Evolutionary conservation across 1,284 basidiomycete species (phyloP), one percentile per base, ranked within the genome.

Genomic region (Cryptococcus sp.): DNA sequence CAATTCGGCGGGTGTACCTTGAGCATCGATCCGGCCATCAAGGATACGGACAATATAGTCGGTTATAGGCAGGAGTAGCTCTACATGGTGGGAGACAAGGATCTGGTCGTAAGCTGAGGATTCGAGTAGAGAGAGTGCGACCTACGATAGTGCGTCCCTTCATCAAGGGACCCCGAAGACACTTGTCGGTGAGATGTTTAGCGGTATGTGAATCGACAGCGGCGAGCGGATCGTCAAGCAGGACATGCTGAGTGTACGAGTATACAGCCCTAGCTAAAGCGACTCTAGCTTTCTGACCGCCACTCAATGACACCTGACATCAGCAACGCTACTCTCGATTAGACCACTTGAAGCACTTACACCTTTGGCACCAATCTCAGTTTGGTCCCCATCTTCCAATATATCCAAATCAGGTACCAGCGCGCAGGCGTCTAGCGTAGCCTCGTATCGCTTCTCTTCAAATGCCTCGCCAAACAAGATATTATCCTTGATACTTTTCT

Each of bases 171-270:
- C 87, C 83, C 9, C 77, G 78, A 16, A 90, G 74, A 59, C 86
- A 84, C 54, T 82, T 76, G 48, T 80, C 76, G 41, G 85, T 81
- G 10, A 88, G 78, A 61, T 87, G 85, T 57, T 85, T 82, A 40
- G 87, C 87, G 2, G 88, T 91, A 64, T 91, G 88, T 75, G 89
- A 88, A 71, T 94, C 91, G 7, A 94, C 88, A 1, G 90, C 89
- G 0, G 87, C 85, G 13, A 94, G 78, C 3, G 87, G 87, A 69
- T 93, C 91, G 72, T 94, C 91, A n/a, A 93, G 80, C 9, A 92
- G 79, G 18, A 93, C 80, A 60, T 82, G 83, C 79, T 85, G 60
- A 2, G 80, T 79, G 49, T 74, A 73, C 10, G 77, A 78, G 67
- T 82, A 82, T 9, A 81, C 71, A 0, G 80, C 80, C 16, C 80